phyloP scores from a whole-genome alignment of 2,329 filamentous ascomycete genomes.

The Aureobasidium uvarum region DNA sequence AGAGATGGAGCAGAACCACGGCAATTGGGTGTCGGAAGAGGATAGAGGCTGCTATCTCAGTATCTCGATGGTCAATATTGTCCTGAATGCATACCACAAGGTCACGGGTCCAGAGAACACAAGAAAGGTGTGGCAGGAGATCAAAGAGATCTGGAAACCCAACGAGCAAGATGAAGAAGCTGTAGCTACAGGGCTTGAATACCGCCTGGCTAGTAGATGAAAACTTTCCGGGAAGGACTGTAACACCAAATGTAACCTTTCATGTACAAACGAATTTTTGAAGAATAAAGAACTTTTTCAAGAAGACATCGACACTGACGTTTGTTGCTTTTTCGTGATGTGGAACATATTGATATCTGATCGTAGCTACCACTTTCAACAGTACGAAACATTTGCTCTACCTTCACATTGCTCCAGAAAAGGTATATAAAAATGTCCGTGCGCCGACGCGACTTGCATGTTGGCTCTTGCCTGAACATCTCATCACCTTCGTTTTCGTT shows the following conservation, averaged over 20 bases:
- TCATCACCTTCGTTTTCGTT: background rate
- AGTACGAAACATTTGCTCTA: background rate
- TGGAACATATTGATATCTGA: too few relatives aligned
- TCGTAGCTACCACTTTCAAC: background rate
- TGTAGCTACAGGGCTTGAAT: slow-evolving; percentile 3
- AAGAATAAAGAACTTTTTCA: slow-evolving; percentile 1
- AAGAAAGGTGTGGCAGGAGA: slow-evolving; percentile 54
- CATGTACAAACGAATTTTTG: slow-evolving; percentile 25
- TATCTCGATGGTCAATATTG: slow-evolving; percentile 58
- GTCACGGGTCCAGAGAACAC: slow-evolving; percentile 56
- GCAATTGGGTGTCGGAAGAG: slow-evolving; percentile 28
- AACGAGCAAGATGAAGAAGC: slow-evolving; percentile 35
- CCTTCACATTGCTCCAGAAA: background rate
- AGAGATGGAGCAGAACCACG: slow-evolving; percentile 31
- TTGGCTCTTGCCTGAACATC: background rate
- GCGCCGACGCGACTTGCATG: slow-evolving; percentile 3
- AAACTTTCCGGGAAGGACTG: background rate
- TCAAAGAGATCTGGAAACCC: slow-evolving; percentile 42
- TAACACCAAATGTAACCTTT: slow-evolving; percentile 20
- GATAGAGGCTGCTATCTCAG: slow-evolving; percentile 39
- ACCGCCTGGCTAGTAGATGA: background rate
- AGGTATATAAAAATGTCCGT: slow-evolving; percentile 9
- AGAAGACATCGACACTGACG: background rate
- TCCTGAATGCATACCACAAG: slow-evolving; percentile 62
- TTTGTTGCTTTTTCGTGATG: too few relatives aligned